These are phyloP conservation scores for Eucalyptus leucophloia DNA, from an alignment of 345 rosid genomes.

Conservation along the genomic window DNA sequence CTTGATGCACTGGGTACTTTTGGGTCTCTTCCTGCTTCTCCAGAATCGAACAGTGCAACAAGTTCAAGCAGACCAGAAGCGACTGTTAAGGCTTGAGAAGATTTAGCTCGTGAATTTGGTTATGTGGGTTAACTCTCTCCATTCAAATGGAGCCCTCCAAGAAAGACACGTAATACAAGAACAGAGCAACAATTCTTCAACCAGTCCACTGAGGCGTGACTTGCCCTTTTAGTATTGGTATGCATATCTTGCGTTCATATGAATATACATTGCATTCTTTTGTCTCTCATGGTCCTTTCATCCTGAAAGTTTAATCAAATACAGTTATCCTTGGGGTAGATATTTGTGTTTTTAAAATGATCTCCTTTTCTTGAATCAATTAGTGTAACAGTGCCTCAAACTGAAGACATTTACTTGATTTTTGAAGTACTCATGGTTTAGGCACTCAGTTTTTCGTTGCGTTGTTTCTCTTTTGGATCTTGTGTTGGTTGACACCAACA, in stretches of 20 bases:
- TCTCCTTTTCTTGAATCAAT: not conserved
- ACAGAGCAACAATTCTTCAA: not conserved
- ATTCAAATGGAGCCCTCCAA: not conserved
- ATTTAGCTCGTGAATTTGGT: not conserved
- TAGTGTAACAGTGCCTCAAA: not conserved
- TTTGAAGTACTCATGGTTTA: not conserved
- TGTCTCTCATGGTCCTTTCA: not conserved
- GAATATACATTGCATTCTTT: not conserved
- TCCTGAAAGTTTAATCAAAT: not conserved
- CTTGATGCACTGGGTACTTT: conserved; percentile 64
- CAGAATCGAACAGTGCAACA: conserved; percentile 9
- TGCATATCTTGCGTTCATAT: not conserved
- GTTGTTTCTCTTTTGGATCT: not conserved
- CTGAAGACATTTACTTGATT: not conserved
- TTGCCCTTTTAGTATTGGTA: not conserved
- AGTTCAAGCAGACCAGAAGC: not conserved
- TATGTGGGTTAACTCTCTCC: not conserved
- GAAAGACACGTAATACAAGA: not conserved
- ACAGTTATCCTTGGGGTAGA: not conserved
- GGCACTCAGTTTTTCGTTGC: not conserved
- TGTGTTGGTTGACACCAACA: not conserved
- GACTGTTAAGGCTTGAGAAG: conserved; percentile 4
- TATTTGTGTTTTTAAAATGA: not conserved
- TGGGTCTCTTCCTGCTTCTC: conserved; percentile 25
- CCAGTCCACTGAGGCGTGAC: not conserved